phyloP scores from a whole-genome alignment of 768 basidiomycete species.

The Galerina sulciceps region DNA sequence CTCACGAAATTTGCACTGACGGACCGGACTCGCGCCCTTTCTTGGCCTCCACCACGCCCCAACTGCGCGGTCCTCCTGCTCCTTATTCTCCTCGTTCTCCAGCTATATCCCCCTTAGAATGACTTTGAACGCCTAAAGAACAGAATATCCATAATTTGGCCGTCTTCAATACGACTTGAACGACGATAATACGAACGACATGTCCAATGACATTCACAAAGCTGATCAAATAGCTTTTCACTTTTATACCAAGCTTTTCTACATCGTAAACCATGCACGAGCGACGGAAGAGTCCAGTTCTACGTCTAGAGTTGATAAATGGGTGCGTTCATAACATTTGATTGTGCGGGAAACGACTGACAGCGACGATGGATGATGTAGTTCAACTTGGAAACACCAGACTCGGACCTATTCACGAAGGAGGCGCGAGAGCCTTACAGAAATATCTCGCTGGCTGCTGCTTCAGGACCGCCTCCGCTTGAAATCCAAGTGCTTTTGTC shows the following conservation, averaged over 20 bases:
- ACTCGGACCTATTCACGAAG: constrained; percentile 69
- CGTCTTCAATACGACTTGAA: not conserved
- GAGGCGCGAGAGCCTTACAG: constrained; percentile 64
- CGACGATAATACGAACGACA: constrained; percentile 21
- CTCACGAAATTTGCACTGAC: constrained; percentile 5
- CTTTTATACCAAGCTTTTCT: constrained; percentile 82
- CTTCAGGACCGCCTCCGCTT: constrained; percentile 48
- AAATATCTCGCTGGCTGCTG: constrained; percentile 51
- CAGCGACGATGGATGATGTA: constrained; percentile 25
- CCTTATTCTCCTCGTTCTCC: not conserved
- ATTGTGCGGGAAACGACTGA: not conserved
- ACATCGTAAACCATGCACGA: constrained; percentile 74
- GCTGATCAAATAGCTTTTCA: constrained; percentile 88
- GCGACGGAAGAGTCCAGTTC: constrained; percentile 52
- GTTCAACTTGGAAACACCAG: constrained; percentile 85
- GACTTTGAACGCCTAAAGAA: not conserved
- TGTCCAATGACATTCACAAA: constrained; percentile 55
- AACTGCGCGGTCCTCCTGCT: constrained; percentile 6
- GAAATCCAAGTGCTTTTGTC: constrained; percentile 73
- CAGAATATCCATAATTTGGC: not conserved
- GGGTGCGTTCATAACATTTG: constrained; percentile 58
- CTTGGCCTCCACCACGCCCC: constrained; percentile 4
- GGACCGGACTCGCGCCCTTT: not conserved
- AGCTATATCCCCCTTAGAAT: not conserved
- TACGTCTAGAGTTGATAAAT: constrained; percentile 72